Base-by-base conservation (phyloP, 1,284 basidiomycete genomes). In the Cryptococcus sp. region DNA sequence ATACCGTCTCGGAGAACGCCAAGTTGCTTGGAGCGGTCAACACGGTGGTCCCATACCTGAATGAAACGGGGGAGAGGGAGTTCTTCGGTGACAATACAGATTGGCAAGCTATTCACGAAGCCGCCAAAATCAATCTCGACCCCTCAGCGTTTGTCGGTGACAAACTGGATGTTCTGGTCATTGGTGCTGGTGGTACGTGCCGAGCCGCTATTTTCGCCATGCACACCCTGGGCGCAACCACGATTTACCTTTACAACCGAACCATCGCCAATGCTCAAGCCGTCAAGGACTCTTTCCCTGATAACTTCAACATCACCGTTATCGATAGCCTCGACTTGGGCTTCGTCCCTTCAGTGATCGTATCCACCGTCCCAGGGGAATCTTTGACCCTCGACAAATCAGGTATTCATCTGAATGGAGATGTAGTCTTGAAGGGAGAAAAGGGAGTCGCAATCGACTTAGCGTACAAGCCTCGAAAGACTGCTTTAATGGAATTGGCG, bases 1-100 rank as follows among this genome's bases (percentile, higher is more conserved):
- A 91, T 61, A 76, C 78, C 41, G 76, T 96, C 34, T 88, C 90
- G 0, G 82, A 83, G 2, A 84, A 90, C 40, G 93, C 89, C 0
- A 78, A 83, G 61, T 78, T 81, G 3, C 91, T 97, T 53, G 92
- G 92, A 1, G 92, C 92, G 0, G 89, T 96, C 60, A 96, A 97
- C 75, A 97, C 92, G 22, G 82, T 96, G 67, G 80, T 92, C 19
- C 85, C 87, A 7, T 63, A 62, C 39, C 54, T 60, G 31, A 66
- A 61, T 31, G 67, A 74, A 2, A 78, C 80, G 48, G 82, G 82
- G 1, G 73, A 77, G 14, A 76, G 78, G 2, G 73, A 78, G 22
- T 77, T 97, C 25, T 78, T 82, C 46, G 92, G 93, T 1, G 91
- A 96, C 66, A 97, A 97, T 75, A 94, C 91, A 0, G 92, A 96